phyloP scores from a whole-genome alignment of 441 rosid genomes.

The Euphorbia celastroides region DNA sequence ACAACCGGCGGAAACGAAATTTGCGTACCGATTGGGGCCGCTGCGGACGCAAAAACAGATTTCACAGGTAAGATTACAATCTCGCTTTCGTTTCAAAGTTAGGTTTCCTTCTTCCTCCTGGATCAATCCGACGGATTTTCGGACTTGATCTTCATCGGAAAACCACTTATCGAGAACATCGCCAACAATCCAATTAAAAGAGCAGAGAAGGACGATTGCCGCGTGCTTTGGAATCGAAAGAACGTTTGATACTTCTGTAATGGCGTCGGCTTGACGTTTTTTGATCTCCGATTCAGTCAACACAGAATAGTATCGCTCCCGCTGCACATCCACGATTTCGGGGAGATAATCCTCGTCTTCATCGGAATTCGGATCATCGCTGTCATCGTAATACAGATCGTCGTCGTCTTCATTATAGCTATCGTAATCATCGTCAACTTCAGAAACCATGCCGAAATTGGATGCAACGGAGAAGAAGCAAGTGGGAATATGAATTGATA shows the following conservation, averaged over 20 bases:
- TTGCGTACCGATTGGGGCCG: not conserved
- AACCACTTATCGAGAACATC: conserved; percentile 8
- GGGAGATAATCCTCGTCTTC: not conserved
- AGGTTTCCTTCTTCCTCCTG: not conserved
- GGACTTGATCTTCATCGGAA: not conserved
- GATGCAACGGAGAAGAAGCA: not conserved
- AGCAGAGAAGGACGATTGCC: conserved; percentile 2
- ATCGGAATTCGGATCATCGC: not conserved
- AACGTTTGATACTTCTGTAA: not conserved
- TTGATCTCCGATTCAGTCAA: conserved; percentile 12
- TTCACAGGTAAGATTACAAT: not conserved
- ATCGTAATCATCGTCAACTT: not conserved
- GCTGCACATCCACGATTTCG: not conserved
- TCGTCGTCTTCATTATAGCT: not conserved
- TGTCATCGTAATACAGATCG: not conserved
- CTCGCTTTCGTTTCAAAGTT: not conserved
- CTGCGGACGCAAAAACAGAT: not conserved
- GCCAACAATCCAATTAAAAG: conserved; percentile 1
- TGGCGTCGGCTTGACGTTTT: not conserved
- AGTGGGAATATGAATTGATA: too few species aligned
- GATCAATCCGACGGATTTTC: not conserved
- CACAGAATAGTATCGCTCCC: not conserved
- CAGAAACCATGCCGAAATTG: not conserved
- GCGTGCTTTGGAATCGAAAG: not conserved
- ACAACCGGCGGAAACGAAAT: not conserved